These are phyloP conservation scores for Stachybotrys chlorohalonatus DNA, from an alignment of 2,329 filamentous ascomycete genomes.

Conservation along the genomic window DNA sequence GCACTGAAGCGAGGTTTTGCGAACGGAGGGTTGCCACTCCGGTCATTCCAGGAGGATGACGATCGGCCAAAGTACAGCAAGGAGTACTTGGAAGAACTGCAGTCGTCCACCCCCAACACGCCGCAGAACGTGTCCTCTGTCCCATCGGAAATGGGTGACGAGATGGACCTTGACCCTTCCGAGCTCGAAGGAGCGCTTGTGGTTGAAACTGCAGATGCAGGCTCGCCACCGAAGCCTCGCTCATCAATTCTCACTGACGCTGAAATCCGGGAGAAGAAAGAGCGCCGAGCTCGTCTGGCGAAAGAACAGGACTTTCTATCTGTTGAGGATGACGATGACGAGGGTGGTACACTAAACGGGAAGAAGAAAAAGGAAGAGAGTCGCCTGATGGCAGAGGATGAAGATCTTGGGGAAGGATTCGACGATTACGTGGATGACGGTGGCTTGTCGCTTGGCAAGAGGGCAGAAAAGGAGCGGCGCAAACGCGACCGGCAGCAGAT, in stretches of 20 bases:
- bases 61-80: slow-evolving; percentile 75
- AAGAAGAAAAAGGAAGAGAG: slow-evolving; percentile 62
- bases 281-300: slow-evolving; percentile 72
- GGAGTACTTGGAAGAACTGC: slow-evolving; percentile 78
- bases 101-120: slow-evolving; percentile 75
- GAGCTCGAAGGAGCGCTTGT: slow-evolving; percentile 58
- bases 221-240: slow-evolving; percentile 17
- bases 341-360: slow-evolving; percentile 14
- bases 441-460: slow-evolving; percentile 65
- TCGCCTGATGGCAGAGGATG: slow-evolving; percentile 74
- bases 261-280: slow-evolving; percentile 87
- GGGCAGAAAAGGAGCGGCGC: slow-evolving; percentile 65
- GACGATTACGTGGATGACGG: slow-evolving; percentile 87
- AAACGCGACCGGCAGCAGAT: slow-evolving; percentile 65
- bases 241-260: slow-evolving; percentile 66
- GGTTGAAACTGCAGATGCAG: slow-evolving; percentile 38
- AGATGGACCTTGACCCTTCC: slow-evolving; percentile 47
- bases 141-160: slow-evolving; percentile 35
- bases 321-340: slow-evolving; percentile 46
- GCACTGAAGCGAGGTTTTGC: slow-evolving; percentile 45
- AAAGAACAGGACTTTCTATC: slow-evolving; percentile 59
- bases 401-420: slow-evolving; percentile 88
- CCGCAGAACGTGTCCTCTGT: slow-evolving; percentile 52
- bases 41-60: slow-evolving; percentile 50
- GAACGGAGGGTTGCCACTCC: slow-evolving; percentile 42